These are phyloP conservation scores for Cercophora sp. DNA, from an alignment of 495 filamentous ascomycete species.

Conservation along the genomic window DNA sequence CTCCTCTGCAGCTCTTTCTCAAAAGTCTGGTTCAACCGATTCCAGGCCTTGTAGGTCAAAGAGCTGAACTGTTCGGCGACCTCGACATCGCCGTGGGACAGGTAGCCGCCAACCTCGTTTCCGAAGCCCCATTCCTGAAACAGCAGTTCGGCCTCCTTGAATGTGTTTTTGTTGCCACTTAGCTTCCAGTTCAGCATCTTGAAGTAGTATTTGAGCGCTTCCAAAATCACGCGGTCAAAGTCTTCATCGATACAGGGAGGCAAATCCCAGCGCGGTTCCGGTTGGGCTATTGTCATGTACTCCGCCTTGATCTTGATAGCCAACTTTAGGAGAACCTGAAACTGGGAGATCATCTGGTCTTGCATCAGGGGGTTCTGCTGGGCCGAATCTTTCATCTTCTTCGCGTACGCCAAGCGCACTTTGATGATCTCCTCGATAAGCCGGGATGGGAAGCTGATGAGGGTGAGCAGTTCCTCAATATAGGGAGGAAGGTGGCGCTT, in stretches of 20 bases:
- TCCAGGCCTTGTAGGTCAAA: constrained; percentile 85
- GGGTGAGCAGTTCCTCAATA: constrained; percentile 89
- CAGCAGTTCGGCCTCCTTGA: constrained; percentile 96
- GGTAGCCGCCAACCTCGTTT: constrained; percentile 81
- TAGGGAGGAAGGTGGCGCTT: constrained; percentile 93
- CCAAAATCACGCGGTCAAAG: constrained; percentile 91
- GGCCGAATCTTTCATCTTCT: constrained; percentile 84
- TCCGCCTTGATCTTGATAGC: constrained; percentile 89
- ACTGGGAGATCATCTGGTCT: constrained; percentile 95
- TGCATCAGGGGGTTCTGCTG: constrained; percentile 86
- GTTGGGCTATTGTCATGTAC: constrained; percentile 76
- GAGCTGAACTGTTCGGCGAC: constrained; percentile 98
- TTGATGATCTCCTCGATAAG: constrained; percentile 96
- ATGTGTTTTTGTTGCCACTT: constrained; percentile 95
- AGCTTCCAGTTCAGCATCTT: constrained; percentile 96
- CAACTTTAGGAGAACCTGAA: constrained; percentile 85
- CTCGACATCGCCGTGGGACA: constrained; percentile 90
- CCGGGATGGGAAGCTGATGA: constrained; percentile 95
- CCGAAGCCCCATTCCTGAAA: constrained; percentile 97
- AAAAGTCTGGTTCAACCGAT: constrained; percentile 82
- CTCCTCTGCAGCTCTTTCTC: constrained; percentile 82
- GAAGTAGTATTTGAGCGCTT: constrained; percentile 96
- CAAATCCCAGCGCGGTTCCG: constrained; percentile 90
- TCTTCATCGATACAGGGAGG: constrained; percentile 95
- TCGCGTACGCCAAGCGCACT: constrained; percentile 85